Percentiles rank a stretch among this genome's conserved stretches.
Conservation (phyloP, 371 early-diverging fungal genomes). For the Mortierella sp. region DNA sequence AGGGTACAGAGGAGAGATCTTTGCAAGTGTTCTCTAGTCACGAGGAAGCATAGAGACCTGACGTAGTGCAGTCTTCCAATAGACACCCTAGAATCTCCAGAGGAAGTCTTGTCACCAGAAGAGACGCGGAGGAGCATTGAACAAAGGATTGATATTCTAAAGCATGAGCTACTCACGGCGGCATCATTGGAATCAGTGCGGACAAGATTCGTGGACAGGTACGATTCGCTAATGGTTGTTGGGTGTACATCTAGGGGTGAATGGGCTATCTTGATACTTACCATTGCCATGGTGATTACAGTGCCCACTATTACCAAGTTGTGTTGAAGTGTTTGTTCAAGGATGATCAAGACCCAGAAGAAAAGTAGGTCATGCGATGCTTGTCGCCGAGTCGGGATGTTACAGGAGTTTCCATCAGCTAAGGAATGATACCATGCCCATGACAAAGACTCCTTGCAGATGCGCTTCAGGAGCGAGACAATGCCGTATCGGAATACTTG, state of each 20-base stretch:
- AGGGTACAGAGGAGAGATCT: constrained; percentile 11
- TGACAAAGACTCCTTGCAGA: constrained; percentile 8
- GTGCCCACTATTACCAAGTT: constrained; percentile 32
- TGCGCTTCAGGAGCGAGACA: constrained; percentile 43
- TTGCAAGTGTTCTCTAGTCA: too few relatives aligned
- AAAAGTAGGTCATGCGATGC: constrained; percentile 13
- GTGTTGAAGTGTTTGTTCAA: constrained; percentile 36
- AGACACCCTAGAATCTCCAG: background rate
- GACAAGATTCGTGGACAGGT: constrained; percentile 27
- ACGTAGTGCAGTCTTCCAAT: background rate
- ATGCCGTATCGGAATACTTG: constrained; percentile 43
- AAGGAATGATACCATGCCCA: too few relatives aligned
- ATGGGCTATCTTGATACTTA: background rate
- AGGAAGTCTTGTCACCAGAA: background rate
- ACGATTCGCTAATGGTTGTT: background rate
- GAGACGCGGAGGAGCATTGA: constrained; percentile 15
- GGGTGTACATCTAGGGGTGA: too few relatives aligned
- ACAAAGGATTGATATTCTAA: constrained; percentile 24
- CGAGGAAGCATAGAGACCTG: background rate
- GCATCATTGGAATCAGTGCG: constrained; percentile 26
- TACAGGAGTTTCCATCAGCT: too few relatives aligned
- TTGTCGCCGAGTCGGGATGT: background rate
- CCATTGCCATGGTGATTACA: background rate
- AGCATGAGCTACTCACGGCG: too few relatives aligned
- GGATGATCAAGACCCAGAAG: constrained; percentile 14